Base-by-base conservation (phyloP, 192 early-diverging fungal genomes). In the Dimargaris cristalligena region DNA sequence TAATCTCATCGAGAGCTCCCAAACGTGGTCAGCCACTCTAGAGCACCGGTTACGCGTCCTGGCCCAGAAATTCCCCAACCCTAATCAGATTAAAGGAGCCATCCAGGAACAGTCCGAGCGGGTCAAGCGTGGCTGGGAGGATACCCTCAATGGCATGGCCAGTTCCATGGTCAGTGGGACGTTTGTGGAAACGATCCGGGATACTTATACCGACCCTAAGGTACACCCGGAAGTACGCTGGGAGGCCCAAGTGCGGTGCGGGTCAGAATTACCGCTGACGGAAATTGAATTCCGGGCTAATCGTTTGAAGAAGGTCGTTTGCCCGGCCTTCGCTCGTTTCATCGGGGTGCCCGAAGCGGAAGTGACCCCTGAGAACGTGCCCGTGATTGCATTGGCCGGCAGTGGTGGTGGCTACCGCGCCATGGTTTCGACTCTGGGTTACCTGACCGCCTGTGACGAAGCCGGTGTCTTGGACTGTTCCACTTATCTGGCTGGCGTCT, bases 401-500 rank as follows among this genome's bases (percentile, higher is more conserved):
- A 84, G 82, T 60, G 89, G 89, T 31, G 89, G 89, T 14, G 89
- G 89, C 1, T 87, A 80, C 65, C 80, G 88, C 4, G 87, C 89
- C 8, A 91, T 91, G 89, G 63, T 89, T 34, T 78, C 81, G 11
- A 80, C 77, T 20, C 61, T 77, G 16, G 86, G 87, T 11, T 88
- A 82, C 58, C 64, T 86, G 52, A 74, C 74, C 2, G 82, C 75
- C 0, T 78, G 85, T 68, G 65, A 86, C 26, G 67, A 83, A 16
- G 66, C 78, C 4, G 87, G 86, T 31, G 35, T 83, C 10, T 73
- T 75, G 18, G 84, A 87, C 52, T 85, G 81, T 58, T 65, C 79
- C 4, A 85, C 76, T 64, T 91, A 89, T 60, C 68, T 83, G 33
- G 75, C 86, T 2, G 87, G 84, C 61, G 73, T 74, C 23, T 76